Evolutionary conservation across 2,329 filamentous ascomycete genomes (phyloP).

Genomic region (Trichoderma sp.): DNA sequence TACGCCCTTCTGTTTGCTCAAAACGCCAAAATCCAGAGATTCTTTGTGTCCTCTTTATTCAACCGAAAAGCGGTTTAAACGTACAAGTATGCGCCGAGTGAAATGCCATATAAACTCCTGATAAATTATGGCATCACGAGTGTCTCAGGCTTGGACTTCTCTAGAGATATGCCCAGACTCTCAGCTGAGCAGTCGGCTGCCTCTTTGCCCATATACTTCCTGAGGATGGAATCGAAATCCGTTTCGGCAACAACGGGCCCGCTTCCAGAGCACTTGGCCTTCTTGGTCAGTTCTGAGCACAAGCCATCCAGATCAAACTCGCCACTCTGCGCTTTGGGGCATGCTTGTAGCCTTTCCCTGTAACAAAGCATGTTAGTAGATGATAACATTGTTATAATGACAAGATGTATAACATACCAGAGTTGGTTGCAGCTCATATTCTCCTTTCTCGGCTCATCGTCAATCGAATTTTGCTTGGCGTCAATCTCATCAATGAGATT

Average conservation of each 20-base stretch:
- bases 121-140: slow-evolving; percentile 25
- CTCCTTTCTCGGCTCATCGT: slow-evolving; percentile 63
- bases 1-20: slow-evolving; percentile 22
- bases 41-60: slow-evolving; percentile 21
- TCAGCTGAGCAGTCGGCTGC: slow-evolving; percentile 42
- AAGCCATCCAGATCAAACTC: slow-evolving; percentile 93
- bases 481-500: slow-evolving; percentile 81
- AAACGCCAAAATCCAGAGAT: slow-evolving; percentile 27
- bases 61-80: slow-evolving; percentile 12
- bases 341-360: slow-evolving; percentile 89
- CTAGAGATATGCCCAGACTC: slow-evolving; percentile 64
- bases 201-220: slow-evolving; percentile 61
- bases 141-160: slow-evolving; percentile 33
- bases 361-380: slow-evolving; percentile 46
- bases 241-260: slow-evolving; percentile 87
- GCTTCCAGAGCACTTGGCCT: slow-evolving; percentile 90
- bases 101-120: not conserved
- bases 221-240: slow-evolving; percentile 82
- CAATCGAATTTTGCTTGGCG: slow-evolving; percentile 68
- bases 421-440: slow-evolving; percentile 88
- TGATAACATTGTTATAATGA: not conserved
- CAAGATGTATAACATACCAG: slow-evolving; percentile 65
- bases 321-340: slow-evolving; percentile 83
- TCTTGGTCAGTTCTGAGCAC: slow-evolving; percentile 90
- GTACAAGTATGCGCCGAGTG: slow-evolving; percentile 25